These are phyloP conservation scores for Salinomyces thailandicus DNA, from an alignment of 2,329 filamentous ascomycete species.

Conservation along the genomic window DNA sequence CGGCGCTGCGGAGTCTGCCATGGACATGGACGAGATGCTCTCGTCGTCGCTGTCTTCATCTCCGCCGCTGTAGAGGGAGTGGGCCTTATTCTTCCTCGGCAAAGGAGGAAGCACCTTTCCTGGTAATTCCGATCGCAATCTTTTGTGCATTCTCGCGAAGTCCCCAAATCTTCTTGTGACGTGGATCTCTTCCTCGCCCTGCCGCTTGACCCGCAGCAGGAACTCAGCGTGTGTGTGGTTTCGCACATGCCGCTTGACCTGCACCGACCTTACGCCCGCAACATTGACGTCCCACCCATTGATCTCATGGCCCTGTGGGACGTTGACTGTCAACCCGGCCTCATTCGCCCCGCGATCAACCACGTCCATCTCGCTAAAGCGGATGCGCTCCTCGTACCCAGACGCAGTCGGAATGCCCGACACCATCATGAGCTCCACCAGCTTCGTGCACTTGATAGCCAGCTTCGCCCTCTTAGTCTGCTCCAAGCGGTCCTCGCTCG, in stretches of 20 bases:
- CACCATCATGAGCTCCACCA: conserved; percentile 99
- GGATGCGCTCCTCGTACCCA: conserved; percentile 92
- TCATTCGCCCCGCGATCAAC: conserved; percentile 90
- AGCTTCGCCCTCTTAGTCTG: conserved; percentile 92
- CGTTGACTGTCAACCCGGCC: conserved; percentile 71
- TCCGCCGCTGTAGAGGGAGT: conserved; percentile 49
- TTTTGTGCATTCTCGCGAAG: conserved; percentile 70
- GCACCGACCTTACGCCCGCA: conserved; percentile 71
- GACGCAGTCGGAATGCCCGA: conserved; percentile 91
- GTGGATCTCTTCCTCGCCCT: conserved; percentile 64
- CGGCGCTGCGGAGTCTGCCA: conserved; percentile 43
- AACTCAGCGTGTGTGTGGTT: conserved; percentile 94
- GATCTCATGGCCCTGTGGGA: conserved; percentile 83
- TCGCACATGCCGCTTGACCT: conserved; percentile 73
- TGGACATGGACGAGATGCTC: conserved; percentile 67
- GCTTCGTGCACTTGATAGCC: conserved; percentile 83
- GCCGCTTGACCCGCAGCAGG: conserved; percentile 71
- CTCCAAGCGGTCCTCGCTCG: conserved; percentile 88
- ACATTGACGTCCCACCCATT: conserved; percentile 98
- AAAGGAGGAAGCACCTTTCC: conserved; percentile 80
- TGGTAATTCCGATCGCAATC: conserved; percentile 71
- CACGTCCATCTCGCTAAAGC: conserved; percentile 93
- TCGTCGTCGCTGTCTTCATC: conserved; percentile 67
- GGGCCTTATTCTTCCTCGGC: conserved; percentile 83
- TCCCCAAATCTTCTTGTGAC: conserved; percentile 81